phyloP scores from a whole-genome alignment of 129 eudicot species.

The Flaveria ramosissima region DNA sequence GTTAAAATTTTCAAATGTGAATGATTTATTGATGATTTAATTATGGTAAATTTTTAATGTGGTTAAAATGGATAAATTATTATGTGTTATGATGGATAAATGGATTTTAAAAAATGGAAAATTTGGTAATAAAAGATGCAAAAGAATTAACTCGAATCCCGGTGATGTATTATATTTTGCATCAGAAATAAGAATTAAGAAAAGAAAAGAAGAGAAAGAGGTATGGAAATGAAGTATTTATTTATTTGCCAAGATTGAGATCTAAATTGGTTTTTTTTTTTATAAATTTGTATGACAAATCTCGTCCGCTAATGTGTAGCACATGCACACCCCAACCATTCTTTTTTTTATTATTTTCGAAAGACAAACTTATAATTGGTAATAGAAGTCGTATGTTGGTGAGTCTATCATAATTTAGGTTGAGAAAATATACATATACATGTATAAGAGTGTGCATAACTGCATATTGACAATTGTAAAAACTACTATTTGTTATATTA shows the following conservation, averaged over 20 bases:
- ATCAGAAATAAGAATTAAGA: conserved; percentile 12
- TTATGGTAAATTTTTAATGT: background rate
- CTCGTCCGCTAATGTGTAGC: conserved; percentile 35
- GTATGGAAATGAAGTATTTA: conserved; percentile 32
- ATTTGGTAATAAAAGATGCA: conserved; percentile 22
- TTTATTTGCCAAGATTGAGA: conserved; percentile 41
- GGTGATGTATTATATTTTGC: conserved; percentile 11
- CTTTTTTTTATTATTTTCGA: background rate
- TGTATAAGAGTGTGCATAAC: too few relatives aligned
- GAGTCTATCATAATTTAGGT: background rate
- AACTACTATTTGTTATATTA: too few relatives aligned
- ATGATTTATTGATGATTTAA: too few relatives aligned
- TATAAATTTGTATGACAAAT: conserved; percentile 28
- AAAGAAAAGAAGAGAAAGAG: conserved; percentile 17
- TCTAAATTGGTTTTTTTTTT: conserved; percentile 34
- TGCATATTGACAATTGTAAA: too few relatives aligned
- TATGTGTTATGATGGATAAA: conserved; percentile 1
- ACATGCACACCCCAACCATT: conserved; percentile 29
- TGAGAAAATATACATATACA: background rate
- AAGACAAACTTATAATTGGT: background rate
- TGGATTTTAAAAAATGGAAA: background rate
- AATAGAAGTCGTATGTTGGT: background rate
- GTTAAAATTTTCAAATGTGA: background rate
- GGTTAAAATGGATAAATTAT: background rate
- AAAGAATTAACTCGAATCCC: conserved; percentile 38